Evolutionary conservation across 441 rosid genomes (phyloP).

Genomic region (Erysimum pusillum): DNA sequence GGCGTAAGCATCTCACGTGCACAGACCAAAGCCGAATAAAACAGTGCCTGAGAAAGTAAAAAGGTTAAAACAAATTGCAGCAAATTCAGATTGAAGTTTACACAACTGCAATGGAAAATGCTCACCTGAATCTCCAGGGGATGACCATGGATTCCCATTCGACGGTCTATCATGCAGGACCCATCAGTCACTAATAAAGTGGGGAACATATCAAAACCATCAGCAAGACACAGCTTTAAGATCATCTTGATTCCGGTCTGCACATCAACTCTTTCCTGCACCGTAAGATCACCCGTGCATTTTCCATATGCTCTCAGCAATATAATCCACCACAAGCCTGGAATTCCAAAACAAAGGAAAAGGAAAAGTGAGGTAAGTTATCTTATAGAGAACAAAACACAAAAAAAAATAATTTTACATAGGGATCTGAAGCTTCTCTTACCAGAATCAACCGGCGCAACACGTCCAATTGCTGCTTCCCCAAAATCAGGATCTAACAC

Average conservation of each 20-base stretch:
- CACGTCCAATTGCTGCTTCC: conserved; percentile 92
- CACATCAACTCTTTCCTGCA: conserved; percentile 88
- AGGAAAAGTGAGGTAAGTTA: background rate
- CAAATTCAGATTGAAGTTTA: conserved; percentile 7
- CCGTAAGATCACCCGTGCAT: conserved; percentile 68
- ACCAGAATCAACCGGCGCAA: conserved; percentile 97
- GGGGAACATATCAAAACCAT: conserved; percentile 92
- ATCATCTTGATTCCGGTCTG: conserved; percentile 94
- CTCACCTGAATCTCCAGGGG: conserved; percentile 77
- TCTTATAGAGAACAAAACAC: background rate
- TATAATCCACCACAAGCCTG: conserved; percentile 84
- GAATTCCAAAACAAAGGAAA: conserved; percentile 4
- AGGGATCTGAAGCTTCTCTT: conserved; percentile 18
- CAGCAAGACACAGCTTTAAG: conserved; percentile 82
- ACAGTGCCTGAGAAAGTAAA: conserved; percentile 63
- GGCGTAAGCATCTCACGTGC: conserved; percentile 88
- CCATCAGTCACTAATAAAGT: conserved; percentile 91
- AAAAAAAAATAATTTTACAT: background rate
- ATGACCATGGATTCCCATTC: conserved; percentile 81
- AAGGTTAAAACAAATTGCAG: background rate
- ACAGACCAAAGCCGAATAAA: conserved; percentile 80
- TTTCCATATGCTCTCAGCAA: conserved; percentile 77
- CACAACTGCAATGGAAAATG: background rate
- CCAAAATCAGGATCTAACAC: conserved; percentile 89
- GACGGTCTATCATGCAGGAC: conserved; percentile 81